Conservation (phyloP, 768 basidiomycete genomes). For the Kwoniella bestiolae region DNA sequence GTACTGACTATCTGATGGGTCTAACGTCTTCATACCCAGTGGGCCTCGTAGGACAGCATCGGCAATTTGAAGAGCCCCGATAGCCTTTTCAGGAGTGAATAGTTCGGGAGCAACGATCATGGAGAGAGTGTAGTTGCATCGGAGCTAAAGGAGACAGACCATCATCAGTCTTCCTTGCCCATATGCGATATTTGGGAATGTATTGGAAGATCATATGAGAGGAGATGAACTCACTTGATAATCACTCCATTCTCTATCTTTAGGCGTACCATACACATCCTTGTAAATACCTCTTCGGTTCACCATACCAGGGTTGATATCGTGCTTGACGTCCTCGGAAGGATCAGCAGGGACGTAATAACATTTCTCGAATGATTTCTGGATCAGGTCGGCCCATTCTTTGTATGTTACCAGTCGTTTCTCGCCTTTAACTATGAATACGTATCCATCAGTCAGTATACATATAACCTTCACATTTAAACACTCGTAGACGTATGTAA, state of each 20-base stretch:
- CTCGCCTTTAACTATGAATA: constrained; percentile 68
- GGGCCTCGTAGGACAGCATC: constrained; percentile 82
- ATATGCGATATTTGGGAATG: no score
- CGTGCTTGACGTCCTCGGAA: constrained; percentile 71
- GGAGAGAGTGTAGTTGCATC: constrained; percentile 90
- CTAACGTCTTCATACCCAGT: constrained; percentile 95
- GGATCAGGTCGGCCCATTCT: constrained; percentile 85
- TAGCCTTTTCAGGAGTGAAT: constrained; percentile 78
- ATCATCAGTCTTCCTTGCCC: no score
- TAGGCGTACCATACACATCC: constrained; percentile 89
- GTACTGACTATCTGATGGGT: constrained; percentile 84
- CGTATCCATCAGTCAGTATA: neutral
- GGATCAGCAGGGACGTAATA: constrained; percentile 90
- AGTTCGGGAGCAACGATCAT: constrained; percentile 97
- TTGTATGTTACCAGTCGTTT: constrained; percentile 77
- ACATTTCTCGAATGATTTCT: constrained; percentile 81
- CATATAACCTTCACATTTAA: no score
- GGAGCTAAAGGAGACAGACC: no score
- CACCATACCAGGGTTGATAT: constrained; percentile 70
- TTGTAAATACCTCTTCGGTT: constrained; percentile 97
- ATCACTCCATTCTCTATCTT: constrained; percentile 90
- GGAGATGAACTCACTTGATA: constrained; percentile 67
- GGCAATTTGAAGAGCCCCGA: constrained; percentile 77
- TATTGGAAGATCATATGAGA: constrained; percentile 4
- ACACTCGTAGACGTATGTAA: no score